Conservation (phyloP, 805 yeast genomes). For the Yarrowia deformans region DNA sequence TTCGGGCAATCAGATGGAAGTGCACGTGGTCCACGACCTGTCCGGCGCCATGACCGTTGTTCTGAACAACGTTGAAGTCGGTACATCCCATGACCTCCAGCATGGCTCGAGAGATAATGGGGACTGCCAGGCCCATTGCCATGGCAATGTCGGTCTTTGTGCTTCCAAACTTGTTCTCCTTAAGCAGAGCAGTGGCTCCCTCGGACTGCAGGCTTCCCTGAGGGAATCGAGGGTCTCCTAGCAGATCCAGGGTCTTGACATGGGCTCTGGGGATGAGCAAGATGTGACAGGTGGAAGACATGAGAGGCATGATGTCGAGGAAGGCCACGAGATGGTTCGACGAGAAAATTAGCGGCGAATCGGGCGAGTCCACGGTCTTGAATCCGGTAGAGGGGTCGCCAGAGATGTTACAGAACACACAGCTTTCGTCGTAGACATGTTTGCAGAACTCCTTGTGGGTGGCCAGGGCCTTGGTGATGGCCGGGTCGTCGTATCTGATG, state of each 20-base stretch:
- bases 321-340: conserved; percentile 49
- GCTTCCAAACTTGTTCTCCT: conserved; percentile 33
- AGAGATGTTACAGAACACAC: conserved; percentile 49
- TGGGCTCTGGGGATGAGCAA: conserved; percentile 51
- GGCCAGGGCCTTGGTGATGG: conserved; percentile 30
- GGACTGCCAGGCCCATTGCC: conserved; percentile 47
- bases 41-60: conserved; percentile 86
- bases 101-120: conserved; percentile 46
- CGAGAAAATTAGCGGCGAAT: conserved; percentile 45
- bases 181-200: conserved; percentile 32
- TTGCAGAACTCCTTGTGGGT: conserved; percentile 37
- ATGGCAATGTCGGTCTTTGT: conserved; percentile 41
- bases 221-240: conserved; percentile 43
- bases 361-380: conserved; percentile 41
- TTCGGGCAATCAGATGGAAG: conserved; percentile 84
- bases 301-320: conserved; percentile 52
- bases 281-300: conserved; percentile 50
- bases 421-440: conserved; percentile 40
- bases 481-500: conserved; percentile 31
- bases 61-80: conserved; percentile 52
- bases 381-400: conserved; percentile 42
- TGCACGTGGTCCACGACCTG: conserved; percentile 95
- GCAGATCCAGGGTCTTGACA: conserved; percentile 46
- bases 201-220: conserved; percentile 20
- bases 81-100: conserved; percentile 43